Conservation (phyloP, 2,329 filamentous ascomycete species). For the Coniochaeta pulveracea region DNA sequence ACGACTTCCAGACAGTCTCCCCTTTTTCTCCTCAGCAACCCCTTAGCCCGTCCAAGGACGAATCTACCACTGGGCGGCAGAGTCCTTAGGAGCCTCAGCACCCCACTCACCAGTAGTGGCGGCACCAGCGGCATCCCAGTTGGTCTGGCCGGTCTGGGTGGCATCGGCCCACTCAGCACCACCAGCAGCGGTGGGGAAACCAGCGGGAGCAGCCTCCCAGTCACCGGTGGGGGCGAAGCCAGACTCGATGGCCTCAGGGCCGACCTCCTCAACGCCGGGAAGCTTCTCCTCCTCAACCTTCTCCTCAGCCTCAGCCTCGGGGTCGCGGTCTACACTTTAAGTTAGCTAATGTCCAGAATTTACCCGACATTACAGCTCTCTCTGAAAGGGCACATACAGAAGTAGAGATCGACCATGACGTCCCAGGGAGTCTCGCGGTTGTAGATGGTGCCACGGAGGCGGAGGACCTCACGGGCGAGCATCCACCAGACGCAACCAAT, state of each 20-base stretch:
- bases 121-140: constrained; percentile 49
- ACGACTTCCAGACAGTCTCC: constrained; percentile 1
- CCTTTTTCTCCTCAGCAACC: constrained; percentile 5
- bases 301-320: constrained; percentile 98
- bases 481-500: constrained; percentile 99
- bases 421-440: constrained; percentile 97
- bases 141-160: constrained; percentile 33
- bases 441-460: constrained; percentile 92
- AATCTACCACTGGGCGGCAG: constrained; percentile 34
- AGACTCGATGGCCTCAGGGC: constrained; percentile 63
- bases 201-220: constrained; percentile 74
- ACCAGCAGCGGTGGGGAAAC: constrained; percentile 51
- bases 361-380: background rate
- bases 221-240: constrained; percentile 62
- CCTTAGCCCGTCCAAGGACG: constrained; percentile 5
- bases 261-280: constrained; percentile 75
- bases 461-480: constrained; percentile 98
- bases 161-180: constrained; percentile 46
- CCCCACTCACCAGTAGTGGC: constrained; percentile 46
- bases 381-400: constrained; percentile 50
- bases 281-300: constrained; percentile 91
- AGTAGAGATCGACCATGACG: constrained; percentile 99
- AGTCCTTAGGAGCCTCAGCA: constrained; percentile 35
- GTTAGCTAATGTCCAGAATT: constrained; percentile 8
- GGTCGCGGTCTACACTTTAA: constrained; percentile 71